These are phyloP conservation scores for Coprinopsis strossmayeri DNA, from an alignment of 768 basidiomycete genomes.

Conservation along the genomic window DNA sequence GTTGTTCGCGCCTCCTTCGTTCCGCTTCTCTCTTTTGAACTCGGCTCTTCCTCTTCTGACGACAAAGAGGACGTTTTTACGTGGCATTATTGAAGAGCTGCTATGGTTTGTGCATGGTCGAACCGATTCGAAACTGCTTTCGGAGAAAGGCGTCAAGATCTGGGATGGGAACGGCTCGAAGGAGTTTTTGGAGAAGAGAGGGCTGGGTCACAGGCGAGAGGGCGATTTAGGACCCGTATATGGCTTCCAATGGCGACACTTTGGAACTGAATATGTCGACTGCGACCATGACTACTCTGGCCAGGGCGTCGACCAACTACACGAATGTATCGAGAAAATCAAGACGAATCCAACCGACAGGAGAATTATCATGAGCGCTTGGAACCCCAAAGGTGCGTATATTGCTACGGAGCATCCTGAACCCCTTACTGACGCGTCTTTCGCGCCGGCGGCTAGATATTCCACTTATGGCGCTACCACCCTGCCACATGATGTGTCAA, in stretches of 20 bases:
- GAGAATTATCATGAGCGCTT: constrained; percentile 90
- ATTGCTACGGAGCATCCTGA: neutral
- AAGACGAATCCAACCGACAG: constrained; percentile 90
- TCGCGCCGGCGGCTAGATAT: constrained; percentile 79
- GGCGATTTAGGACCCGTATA: constrained; percentile 97
- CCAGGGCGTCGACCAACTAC: constrained; percentile 87
- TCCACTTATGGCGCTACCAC: constrained; percentile 91
- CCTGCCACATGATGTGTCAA: constrained; percentile 98
- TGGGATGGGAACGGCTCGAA: constrained; percentile 97
- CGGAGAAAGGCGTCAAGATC: constrained; percentile 83
- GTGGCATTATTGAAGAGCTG: constrained; percentile 89
- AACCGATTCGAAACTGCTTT: constrained; percentile 74
- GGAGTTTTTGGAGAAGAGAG: constrained; percentile 79
- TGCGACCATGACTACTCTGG: constrained; percentile 73
- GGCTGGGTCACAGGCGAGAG: constrained; percentile 76
- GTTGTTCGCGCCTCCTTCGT: constrained; percentile 82
- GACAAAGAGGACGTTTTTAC: constrained; percentile 90
- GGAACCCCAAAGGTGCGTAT: constrained; percentile 90
- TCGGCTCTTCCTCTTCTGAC: constrained; percentile 82
- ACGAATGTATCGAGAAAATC: constrained; percentile 87
- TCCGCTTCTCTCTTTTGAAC: constrained; percentile 83
- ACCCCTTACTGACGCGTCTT: constrained; percentile 1
- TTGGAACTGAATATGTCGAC: constrained; percentile 77
- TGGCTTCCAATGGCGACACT: constrained; percentile 96
- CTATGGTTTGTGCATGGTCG: constrained; percentile 88